A percentile compares a stretch with the other conserved stretches of the same genome.
These are phyloP conservation scores for Fraxinus dipetala DNA, from an alignment of 305 asterid species.

Conservation along the genomic window DNA sequence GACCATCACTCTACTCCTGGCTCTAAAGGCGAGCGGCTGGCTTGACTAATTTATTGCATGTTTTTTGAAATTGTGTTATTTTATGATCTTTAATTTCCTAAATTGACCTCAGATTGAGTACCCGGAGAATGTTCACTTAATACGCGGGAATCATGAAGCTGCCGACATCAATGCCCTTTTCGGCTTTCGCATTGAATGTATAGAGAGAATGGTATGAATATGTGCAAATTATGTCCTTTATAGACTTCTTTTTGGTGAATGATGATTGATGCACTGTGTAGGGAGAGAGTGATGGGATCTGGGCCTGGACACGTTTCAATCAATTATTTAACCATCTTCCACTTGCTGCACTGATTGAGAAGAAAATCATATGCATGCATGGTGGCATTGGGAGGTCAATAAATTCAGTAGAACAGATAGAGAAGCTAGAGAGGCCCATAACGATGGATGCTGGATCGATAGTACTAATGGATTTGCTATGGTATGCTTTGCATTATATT, in stretches of 20 bases:
- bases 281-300: slow-evolving; percentile 98
- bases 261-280: slow-evolving; percentile 33
- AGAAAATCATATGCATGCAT: slow-evolving; percentile 98
- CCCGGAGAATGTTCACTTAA: slow-evolving; percentile 93
- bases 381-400: slow-evolving; percentile 99
- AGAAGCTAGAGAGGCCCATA: slow-evolving; percentile 97
- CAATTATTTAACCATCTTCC: slow-evolving; percentile 94
- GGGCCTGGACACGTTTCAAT: slow-evolving; percentile 99
- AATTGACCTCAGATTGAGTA: slow-evolving; percentile 39
- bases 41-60: neutral
- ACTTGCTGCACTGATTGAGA: slow-evolving; percentile 93
- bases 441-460: slow-evolving; percentile 99
- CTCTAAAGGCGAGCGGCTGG: slow-evolving; percentile 45
- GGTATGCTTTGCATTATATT: slow-evolving; percentile 43
- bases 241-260: slow-evolving; percentile 23
- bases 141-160: slow-evolving; percentile 99
- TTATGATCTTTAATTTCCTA: neutral
- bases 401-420: slow-evolving; percentile 90
- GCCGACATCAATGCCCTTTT: slow-evolving; percentile 98
- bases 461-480: slow-evolving; percentile 90
- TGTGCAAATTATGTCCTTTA: neutral
- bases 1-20: slow-evolving; percentile 60
- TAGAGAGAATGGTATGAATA: slow-evolving; percentile 23
- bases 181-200: slow-evolving; percentile 87
- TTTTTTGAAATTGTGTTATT: neutral